These are phyloP conservation scores for Collybia nuda DNA, from an alignment of 768 basidiomycete species.

Conservation along the genomic window DNA sequence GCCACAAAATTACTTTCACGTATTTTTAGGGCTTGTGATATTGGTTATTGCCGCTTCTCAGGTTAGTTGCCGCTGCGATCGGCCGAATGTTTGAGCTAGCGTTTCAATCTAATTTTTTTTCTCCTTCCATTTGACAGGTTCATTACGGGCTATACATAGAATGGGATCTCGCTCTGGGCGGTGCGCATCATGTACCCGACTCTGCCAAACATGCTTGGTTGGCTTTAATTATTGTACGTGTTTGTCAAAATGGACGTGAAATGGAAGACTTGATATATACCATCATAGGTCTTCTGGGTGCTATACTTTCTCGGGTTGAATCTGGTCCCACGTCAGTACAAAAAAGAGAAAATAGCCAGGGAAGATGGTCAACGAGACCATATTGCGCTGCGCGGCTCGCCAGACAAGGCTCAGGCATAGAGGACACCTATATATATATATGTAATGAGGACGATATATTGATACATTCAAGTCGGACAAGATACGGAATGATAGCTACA, in stretches of 20 bases:
- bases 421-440: neutral
- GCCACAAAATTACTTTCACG: conserved; percentile 57
- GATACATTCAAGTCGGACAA: conserved; percentile 8
- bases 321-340: conserved; percentile 44
- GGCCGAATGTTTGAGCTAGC: neutral
- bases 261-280: neutral
- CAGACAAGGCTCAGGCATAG: neutral
- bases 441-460: neutral
- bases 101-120: too few species aligned
- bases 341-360: conserved; percentile 33
- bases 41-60: conserved; percentile 54
- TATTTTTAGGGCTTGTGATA: conserved; percentile 51
- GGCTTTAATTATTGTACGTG: conserved; percentile 40
- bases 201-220: conserved; percentile 46
- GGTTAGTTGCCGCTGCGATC: conserved; percentile 23
- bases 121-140: conserved; percentile 30
- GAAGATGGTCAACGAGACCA: conserved; percentile 10
- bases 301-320: conserved; percentile 41
- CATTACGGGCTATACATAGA: conserved; percentile 51
- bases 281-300: conserved; percentile 46
- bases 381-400: conserved; percentile 4
- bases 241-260: too few species aligned
- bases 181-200: conserved; percentile 32
- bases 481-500: conserved; percentile 14
- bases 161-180: conserved; percentile 34